Evolutionary conservation across 495 filamentous ascomycete genomes (phyloP).

Genomic region (Aspergillus sclerotiicarbonarius): DNA sequence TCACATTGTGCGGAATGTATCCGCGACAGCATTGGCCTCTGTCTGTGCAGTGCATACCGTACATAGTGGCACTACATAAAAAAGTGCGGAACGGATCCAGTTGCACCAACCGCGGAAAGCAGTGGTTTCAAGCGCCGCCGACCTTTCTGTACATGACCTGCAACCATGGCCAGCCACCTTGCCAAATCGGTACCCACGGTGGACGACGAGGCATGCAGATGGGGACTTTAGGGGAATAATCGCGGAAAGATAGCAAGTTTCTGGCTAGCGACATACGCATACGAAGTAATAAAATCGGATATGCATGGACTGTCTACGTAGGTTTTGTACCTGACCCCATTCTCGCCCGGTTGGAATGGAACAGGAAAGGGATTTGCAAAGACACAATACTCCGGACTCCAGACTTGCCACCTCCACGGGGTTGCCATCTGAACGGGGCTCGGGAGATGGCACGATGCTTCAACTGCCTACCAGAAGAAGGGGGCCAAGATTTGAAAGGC

Average conservation of each 20-base stretch:
- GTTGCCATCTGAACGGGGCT: neutral
- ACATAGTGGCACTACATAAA: neutral
- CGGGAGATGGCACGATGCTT: neutral
- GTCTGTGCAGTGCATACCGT: neutral
- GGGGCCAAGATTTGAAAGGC: slow-evolving; percentile 11
- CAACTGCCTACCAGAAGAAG: slow-evolving; percentile 1
- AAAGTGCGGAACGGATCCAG: neutral
- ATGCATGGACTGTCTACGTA: no score
- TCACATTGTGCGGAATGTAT: neutral
- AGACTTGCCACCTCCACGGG: neutral
- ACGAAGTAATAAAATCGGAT: no score
- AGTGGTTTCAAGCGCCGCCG: no score
- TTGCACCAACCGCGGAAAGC: neutral
- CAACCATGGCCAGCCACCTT: neutral
- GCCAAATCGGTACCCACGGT: neutral
- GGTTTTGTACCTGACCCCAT: no score
- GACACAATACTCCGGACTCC: neutral
- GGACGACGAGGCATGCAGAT: no score
- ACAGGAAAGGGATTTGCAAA: neutral
- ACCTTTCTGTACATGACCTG: neutral
- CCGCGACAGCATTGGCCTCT: neutral
- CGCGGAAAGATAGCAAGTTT: neutral
- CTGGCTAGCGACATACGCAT: no score
- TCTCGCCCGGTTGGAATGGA: no score
- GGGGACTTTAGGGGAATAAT: neutral